Evolutionary conservation across 208 protist genomes (phyloP).

Genomic region (Porcisia deanei): DNA sequence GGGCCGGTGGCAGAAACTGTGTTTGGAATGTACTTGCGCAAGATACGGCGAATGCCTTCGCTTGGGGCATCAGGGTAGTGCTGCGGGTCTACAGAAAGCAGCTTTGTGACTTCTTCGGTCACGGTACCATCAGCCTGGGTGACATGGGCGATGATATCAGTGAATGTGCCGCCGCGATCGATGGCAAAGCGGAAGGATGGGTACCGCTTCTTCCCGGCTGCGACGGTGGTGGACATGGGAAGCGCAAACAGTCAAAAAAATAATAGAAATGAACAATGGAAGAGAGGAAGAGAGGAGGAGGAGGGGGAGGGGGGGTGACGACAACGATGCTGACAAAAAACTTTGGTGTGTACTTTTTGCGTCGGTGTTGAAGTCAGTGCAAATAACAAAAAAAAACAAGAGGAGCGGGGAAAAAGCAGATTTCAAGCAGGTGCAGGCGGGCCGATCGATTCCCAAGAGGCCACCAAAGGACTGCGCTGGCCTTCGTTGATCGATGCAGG

Average conservation of each 20-base stretch:
- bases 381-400: no score
- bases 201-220: conserved; percentile 20
- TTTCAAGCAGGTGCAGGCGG: no score
- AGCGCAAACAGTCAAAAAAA: not conserved
- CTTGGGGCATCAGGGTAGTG: conserved; percentile 95
- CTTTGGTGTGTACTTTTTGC: no score
- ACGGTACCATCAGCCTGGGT: conserved; percentile 29
- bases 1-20: conserved; percentile 28
- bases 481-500: no score
- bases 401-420: no score
- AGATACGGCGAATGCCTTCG: conserved; percentile 94
- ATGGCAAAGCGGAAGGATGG: conserved; percentile 81
- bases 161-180: conserved; percentile 96
- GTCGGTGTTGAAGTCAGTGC: no score
- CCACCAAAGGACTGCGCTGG: no score
- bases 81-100: conserved; percentile 92
- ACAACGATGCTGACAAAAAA: no score
- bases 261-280: not conserved
- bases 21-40: conserved; percentile 55
- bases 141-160: conserved; percentile 92
- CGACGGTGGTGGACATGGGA: not conserved
- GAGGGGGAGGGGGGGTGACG: not conserved
- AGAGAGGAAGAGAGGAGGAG: not conserved
- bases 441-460: no score
- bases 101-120: conserved; percentile 78